A percentile compares a stretch with the other conserved stretches of the same genome.
These are phyloP conservation scores for Saposhnikovia divaricata DNA, from an alignment of 129 eudicot species.

Conservation along the genomic window DNA sequence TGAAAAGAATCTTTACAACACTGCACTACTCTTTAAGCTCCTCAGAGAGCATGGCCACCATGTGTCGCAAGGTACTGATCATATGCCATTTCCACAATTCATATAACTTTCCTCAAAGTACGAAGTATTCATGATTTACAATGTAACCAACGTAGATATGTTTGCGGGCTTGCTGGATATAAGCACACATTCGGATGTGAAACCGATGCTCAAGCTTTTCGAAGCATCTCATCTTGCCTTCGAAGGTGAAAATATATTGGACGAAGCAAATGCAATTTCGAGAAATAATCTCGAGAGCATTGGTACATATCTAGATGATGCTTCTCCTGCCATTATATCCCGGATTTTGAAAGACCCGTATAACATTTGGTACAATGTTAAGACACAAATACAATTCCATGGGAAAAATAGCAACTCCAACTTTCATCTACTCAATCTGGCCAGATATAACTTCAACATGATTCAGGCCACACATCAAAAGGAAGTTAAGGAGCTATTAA, in stretches of 20 bases:
- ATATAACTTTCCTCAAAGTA: too few relatives aligned
- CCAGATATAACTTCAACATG: constrained; percentile 12
- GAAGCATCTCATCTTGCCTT: constrained; percentile 26
- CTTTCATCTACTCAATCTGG: background rate
- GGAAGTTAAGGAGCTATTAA: constrained; percentile 1
- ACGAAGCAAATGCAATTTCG: background rate
- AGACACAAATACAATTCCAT: background rate
- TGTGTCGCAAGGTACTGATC: background rate
- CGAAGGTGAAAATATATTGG: constrained; percentile 22
- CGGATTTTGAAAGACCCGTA: constrained; percentile 19
- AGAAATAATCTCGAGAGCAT: background rate
- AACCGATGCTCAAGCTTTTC: constrained; percentile 19
- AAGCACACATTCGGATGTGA: constrained; percentile 1
- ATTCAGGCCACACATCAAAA: constrained; percentile 19
- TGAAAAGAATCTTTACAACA: constrained; percentile 19
- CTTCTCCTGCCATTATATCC: background rate
- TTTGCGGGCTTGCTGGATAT: constrained; percentile 12
- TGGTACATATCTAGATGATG: background rate
- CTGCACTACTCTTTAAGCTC: constrained; percentile 35
- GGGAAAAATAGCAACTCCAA: background rate
- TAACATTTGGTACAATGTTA: constrained; percentile 26
- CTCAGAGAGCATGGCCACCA: constrained; percentile 32
- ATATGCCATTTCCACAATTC: too few relatives aligned
- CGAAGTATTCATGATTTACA: too few relatives aligned
- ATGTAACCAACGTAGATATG: constrained; percentile 1